These are phyloP conservation scores for Forsythia viridissima DNA, from an alignment of 257 asterid genomes.

Conservation along the genomic window DNA sequence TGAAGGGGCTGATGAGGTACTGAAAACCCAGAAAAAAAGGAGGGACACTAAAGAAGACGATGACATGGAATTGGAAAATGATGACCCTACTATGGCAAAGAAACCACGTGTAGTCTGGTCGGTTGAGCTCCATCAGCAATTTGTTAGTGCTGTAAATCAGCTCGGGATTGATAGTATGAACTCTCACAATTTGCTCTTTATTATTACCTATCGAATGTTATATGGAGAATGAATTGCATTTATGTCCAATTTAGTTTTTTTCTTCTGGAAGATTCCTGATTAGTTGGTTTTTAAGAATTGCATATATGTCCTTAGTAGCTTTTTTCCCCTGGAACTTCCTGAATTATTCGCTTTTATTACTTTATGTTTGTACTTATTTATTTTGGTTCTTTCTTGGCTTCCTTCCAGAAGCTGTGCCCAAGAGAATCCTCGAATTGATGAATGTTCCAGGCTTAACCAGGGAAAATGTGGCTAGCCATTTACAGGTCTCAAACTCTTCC, in stretches of 20 bases:
- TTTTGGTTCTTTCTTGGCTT: slow-evolving; percentile 9
- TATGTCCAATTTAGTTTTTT: background rate
- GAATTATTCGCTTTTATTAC: background rate
- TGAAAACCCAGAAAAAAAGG: slow-evolving; percentile 52
- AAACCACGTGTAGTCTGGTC: slow-evolving; percentile 97
- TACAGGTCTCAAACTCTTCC: slow-evolving; percentile 56
- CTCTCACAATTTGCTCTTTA: slow-evolving; percentile 12
- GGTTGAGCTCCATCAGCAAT: slow-evolving; percentile 93
- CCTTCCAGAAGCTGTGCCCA: slow-evolving; percentile 85
- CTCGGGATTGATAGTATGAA: slow-evolving; percentile 86
- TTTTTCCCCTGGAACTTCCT: background rate
- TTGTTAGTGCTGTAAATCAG: slow-evolving; percentile 82
- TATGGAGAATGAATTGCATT: slow-evolving; percentile 13
- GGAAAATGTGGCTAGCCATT: slow-evolving; percentile 92
- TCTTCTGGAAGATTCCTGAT: background rate
- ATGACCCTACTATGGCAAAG: slow-evolving; percentile 60
- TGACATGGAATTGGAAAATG: slow-evolving; percentile 58
- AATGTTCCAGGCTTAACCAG: slow-evolving; percentile 84
- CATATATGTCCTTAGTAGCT: background rate
- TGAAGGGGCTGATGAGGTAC: slow-evolving; percentile 52
- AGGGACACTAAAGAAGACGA: slow-evolving; percentile 72
- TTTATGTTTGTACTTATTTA: slow-evolving; percentile 20
- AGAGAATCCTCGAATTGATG: slow-evolving; percentile 85
- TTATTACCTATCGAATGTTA: background rate
- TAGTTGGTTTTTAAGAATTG: background rate